A percentile compares a stretch with the other conserved stretches of the same genome.
phyloP scores from a whole-genome alignment of 305 asterid species.

The Fraxinus platypoda region DNA sequence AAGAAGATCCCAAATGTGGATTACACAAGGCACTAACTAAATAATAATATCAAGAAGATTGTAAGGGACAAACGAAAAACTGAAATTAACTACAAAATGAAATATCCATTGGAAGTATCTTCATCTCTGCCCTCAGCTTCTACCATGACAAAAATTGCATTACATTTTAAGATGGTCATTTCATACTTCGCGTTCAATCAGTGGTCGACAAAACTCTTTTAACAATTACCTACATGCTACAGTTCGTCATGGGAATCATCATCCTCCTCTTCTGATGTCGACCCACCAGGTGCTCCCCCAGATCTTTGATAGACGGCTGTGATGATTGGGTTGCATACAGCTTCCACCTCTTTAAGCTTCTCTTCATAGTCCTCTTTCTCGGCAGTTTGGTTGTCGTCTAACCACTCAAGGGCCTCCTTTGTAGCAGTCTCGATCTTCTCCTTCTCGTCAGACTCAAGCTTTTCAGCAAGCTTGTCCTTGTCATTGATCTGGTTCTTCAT shows the following conservation, averaged over 20 bases:
- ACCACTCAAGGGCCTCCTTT: slow-evolving; percentile 53
- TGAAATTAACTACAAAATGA: neutral
- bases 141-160: neutral
- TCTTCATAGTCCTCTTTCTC: slow-evolving; percentile 29
- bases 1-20: neutral
- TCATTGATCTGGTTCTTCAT: neutral
- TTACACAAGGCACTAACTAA: neutral
- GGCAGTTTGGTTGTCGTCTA: slow-evolving; percentile 50
- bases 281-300: slow-evolving; percentile 40
- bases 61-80: neutral
- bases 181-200: neutral
- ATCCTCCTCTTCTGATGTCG: neutral
- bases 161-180: neutral
- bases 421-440: slow-evolving; percentile 51
- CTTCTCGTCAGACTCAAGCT: slow-evolving; percentile 43
- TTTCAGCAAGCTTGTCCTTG: slow-evolving; percentile 4
- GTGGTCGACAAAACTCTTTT: neutral
- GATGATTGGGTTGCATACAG: slow-evolving; percentile 52
- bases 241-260: neutral
- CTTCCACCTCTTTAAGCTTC: slow-evolving; percentile 13
- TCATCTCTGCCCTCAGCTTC: neutral
- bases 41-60: neutral
- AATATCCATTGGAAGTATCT: neutral
- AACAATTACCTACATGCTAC: neutral
- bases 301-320: slow-evolving; percentile 54